Evolutionary conservation across 495 filamentous ascomycete species (phyloP).

Genomic region (Filosporella fistucella): DNA sequence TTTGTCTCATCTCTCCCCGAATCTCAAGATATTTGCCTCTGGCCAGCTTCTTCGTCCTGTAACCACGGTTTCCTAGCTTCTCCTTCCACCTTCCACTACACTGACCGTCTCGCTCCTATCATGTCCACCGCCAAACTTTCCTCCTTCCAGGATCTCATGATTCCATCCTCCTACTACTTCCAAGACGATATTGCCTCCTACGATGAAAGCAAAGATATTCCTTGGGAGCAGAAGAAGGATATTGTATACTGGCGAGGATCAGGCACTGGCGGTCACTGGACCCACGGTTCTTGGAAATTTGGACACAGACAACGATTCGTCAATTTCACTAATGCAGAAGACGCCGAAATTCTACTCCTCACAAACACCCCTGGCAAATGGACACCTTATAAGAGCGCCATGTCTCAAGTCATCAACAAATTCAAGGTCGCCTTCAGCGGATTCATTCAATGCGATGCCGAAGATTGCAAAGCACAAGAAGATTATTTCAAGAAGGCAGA

Average conservation of each 20-base stretch:
- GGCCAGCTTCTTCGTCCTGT: neutral
- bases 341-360: slow-evolving; percentile 28
- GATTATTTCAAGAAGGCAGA: slow-evolving; percentile 24
- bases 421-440: slow-evolving; percentile 31
- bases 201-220: neutral
- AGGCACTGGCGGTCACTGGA: slow-evolving; percentile 60
- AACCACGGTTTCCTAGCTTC: slow-evolving; percentile 4
- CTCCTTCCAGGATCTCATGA: slow-evolving; percentile 3
- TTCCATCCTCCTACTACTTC: slow-evolving; percentile 9
- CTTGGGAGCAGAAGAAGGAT: slow-evolving; percentile 51
- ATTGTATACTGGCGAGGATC: slow-evolving; percentile 61
- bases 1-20: too few relatives aligned
- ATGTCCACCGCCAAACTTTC: slow-evolving; percentile 2
- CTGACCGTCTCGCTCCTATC: slow-evolving; percentile 1
- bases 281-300: slow-evolving; percentile 50
- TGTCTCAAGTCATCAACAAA: slow-evolving; percentile 25
- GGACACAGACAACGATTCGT: slow-evolving; percentile 72
- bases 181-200: neutral
- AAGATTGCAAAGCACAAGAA: slow-evolving; percentile 17
- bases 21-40: slow-evolving; percentile 4
- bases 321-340: slow-evolving; percentile 58
- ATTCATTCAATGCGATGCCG: slow-evolving; percentile 21
- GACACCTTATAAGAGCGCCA: slow-evolving; percentile 27
- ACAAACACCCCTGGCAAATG: slow-evolving; percentile 25
- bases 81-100: neutral